phyloP scores from a whole-genome alignment of 805 yeast species.

The Kodamaea laetipori region DNA sequence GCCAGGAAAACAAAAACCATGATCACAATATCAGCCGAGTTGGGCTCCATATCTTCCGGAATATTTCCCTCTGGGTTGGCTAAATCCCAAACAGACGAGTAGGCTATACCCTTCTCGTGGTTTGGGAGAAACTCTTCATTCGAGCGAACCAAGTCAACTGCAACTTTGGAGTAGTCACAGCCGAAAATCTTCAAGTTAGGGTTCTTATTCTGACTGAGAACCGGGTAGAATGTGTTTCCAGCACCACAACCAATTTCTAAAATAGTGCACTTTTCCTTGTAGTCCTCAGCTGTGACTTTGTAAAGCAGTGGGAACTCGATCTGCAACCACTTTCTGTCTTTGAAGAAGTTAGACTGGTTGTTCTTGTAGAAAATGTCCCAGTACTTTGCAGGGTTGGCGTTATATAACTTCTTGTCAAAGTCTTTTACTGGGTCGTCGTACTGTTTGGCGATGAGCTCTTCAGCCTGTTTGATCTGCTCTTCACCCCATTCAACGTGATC shows the following conservation, averaged over 20 bases:
- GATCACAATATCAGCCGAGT: slow-evolving; percentile 88
- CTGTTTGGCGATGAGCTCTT: slow-evolving; percentile 72
- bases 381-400: slow-evolving; percentile 84
- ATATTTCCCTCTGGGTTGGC: slow-evolving; percentile 70
- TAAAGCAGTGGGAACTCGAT: slow-evolving; percentile 89
- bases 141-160: slow-evolving; percentile 78
- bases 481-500: slow-evolving; percentile 98
- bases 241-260: slow-evolving; percentile 98
- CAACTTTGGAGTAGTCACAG: slow-evolving; percentile 86
- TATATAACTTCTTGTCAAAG: slow-evolving; percentile 76
- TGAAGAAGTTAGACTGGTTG: slow-evolving; percentile 91
- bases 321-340: slow-evolving; percentile 94
- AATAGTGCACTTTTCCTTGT: slow-evolving; percentile 69
- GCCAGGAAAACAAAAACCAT: slow-evolving; percentile 96
- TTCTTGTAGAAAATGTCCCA: slow-evolving; percentile 95
- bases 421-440: slow-evolving; percentile 83
- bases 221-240: slow-evolving; percentile 94
- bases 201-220: slow-evolving; percentile 79
- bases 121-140: slow-evolving; percentile 61
- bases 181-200: slow-evolving; percentile 74
- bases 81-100: slow-evolving; percentile 93
- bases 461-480: slow-evolving; percentile 77
- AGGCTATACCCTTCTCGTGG: slow-evolving; percentile 52
- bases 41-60: slow-evolving; percentile 83
- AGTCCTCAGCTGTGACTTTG: slow-evolving; percentile 66